A percentile compares a stretch with the other conserved stretches of the same genome.
Evolutionary conservation across 1,139 yeast genomes (phyloP).

Genomic region (Hansenula sp.): DNA sequence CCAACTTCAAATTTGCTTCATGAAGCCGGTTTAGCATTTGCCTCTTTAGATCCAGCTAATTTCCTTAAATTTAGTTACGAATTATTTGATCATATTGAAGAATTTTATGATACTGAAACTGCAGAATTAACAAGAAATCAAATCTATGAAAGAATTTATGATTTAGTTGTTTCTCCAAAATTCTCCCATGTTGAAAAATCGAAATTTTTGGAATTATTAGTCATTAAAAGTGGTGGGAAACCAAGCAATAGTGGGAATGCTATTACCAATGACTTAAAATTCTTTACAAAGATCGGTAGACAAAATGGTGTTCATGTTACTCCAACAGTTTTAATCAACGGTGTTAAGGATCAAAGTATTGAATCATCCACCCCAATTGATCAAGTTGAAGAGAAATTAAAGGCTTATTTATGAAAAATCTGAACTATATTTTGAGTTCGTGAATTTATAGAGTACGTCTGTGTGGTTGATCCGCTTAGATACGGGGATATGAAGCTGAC

Average conservation of each 20-base stretch:
- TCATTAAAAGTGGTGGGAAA: conserved; percentile 19
- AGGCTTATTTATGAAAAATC: conserved; percentile 15
- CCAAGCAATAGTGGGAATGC: conserved; percentile 56
- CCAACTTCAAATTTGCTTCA: conserved; percentile 63
- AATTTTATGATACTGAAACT: conserved; percentile 62
- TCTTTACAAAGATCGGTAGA: conserved; percentile 68
- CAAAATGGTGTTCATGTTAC: conserved; percentile 80
- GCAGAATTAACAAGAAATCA: conserved; percentile 52
- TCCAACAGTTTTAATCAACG: conserved; percentile 77
- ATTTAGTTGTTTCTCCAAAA: conserved; percentile 41
- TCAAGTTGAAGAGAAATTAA: conserved; percentile 28
- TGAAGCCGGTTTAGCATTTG: conserved; percentile 72
- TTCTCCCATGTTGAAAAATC: conserved; percentile 32
- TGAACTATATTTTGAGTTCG: too few species aligned
- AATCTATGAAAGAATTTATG: conserved; percentile 41
- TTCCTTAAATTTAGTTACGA: conserved; percentile 64
- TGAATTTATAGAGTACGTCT: too few species aligned
- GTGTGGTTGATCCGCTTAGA: too few species aligned
- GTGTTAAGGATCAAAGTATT: conserved; percentile 44
- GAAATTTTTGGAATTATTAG: conserved; percentile 31
- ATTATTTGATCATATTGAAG: conserved; percentile 47
- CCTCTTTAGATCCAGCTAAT: conserved; percentile 49
- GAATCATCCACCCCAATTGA: conserved; percentile 39
- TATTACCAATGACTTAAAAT: conserved; percentile 61
- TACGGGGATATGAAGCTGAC: too few species aligned